These are phyloP conservation scores for Fibroporia radiculosa DNA, from an alignment of 768 basidiomycete species.

Conservation along the genomic window DNA sequence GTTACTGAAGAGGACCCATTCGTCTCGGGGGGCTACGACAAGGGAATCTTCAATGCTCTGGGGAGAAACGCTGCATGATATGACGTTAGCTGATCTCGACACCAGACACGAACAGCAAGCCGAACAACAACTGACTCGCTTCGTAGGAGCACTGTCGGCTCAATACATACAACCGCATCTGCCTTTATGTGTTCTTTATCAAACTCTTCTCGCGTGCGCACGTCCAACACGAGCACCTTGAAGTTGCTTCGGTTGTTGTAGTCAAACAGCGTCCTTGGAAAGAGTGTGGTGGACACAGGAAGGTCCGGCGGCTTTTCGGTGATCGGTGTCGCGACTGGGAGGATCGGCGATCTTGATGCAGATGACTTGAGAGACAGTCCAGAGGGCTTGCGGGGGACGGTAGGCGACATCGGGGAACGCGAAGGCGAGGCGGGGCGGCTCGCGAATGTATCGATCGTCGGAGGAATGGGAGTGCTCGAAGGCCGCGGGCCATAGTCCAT, in stretches of 20 bases:
- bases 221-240: constrained; percentile 73
- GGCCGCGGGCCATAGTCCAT: constrained; percentile 48
- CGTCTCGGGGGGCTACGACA: constrained; percentile 58
- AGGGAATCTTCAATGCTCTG: constrained; percentile 68
- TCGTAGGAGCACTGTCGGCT: constrained; percentile 68
- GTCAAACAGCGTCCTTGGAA: constrained; percentile 48
- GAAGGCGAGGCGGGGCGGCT: constrained; percentile 54
- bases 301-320: constrained; percentile 37
- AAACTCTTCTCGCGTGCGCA: constrained; percentile 73
- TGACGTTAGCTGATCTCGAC: background rate
- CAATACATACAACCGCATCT: constrained; percentile 72
- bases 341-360: constrained; percentile 27
- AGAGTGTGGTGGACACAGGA: constrained; percentile 52
- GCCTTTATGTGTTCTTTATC: constrained; percentile 64
- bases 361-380: constrained; percentile 28
- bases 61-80: constrained; percentile 49
- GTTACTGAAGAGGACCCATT: constrained; percentile 69
- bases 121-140: constrained; percentile 44
- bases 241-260: constrained; percentile 45
- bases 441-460: constrained; percentile 44
- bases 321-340: constrained; percentile 17
- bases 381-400: constrained; percentile 36
- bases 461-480: constrained; percentile 64
- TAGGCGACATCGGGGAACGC: constrained; percentile 28
- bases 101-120: background rate